These are phyloP conservation scores for Diplodia seriata DNA, from an alignment of 2,329 filamentous ascomycete species.

Conservation along the genomic window DNA sequence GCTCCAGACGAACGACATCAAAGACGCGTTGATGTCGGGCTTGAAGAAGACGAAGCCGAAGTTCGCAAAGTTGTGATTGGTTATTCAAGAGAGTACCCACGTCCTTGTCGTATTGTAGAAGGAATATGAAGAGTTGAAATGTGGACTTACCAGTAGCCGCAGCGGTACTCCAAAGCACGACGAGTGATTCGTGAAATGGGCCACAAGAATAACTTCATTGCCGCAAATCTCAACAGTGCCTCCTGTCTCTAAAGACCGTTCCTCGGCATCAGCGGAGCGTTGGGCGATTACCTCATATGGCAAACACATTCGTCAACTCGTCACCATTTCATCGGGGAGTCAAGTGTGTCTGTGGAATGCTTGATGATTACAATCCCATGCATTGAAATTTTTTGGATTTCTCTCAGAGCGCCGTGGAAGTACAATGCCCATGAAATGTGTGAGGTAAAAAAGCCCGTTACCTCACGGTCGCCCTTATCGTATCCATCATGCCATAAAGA, in stretches of 20 bases:
- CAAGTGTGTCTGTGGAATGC: slow-evolving; percentile 20
- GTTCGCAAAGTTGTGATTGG: slow-evolving; percentile 79
- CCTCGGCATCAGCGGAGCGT: neutral
- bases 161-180: neutral
- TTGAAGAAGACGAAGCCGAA: slow-evolving; percentile 79
- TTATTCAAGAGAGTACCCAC: neutral
- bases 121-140: neutral
- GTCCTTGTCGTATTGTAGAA: neutral
- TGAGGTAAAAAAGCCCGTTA: slow-evolving; percentile 33
- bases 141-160: neutral
- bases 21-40: slow-evolving; percentile 75
- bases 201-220: neutral
- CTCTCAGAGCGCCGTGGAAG: slow-evolving; percentile 52
- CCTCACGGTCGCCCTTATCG: slow-evolving; percentile 32
- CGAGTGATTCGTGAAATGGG: neutral
- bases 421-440: slow-evolving; percentile 38
- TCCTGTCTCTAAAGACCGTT: neutral
- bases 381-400: slow-evolving; percentile 52
- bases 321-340: slow-evolving; percentile 7
- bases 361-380: slow-evolving; percentile 36
- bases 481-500: slow-evolving; percentile 32
- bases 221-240: neutral
- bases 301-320: neutral
- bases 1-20: slow-evolving; percentile 80
- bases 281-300: neutral